Evolutionary conservation across 352 stramenopile genomes (phyloP).

Genomic region (Phytophthora ohioensis): DNA sequence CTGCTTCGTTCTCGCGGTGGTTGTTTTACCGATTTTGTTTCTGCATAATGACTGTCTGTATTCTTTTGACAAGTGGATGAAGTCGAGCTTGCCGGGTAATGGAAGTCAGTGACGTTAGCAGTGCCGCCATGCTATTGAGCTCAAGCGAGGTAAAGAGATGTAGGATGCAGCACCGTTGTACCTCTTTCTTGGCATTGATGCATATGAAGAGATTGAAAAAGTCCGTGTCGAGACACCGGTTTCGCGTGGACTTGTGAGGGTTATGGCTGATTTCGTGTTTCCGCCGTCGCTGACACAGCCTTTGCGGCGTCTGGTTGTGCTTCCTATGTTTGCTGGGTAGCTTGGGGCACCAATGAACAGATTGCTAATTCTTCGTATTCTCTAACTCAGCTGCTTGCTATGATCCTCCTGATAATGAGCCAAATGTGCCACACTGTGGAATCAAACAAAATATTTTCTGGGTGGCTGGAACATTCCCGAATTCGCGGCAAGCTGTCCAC

Average conservation of each 20-base stretch:
- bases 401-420: constrained; percentile 36
- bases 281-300: neutral
- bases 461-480: neutral
- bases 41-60: constrained; percentile 28
- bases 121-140: constrained; percentile 8
- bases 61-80: constrained; percentile 22
- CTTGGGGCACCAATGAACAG: constrained; percentile 14
- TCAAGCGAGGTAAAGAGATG: neutral
- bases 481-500: constrained; percentile 13
- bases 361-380: constrained; percentile 40
- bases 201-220: constrained; percentile 42
- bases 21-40: constrained; percentile 39
- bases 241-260: constrained; percentile 12
- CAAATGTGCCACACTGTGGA: constrained; percentile 40
- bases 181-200: constrained; percentile 46
- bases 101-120: neutral
- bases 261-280: neutral
- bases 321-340: constrained; percentile 24
- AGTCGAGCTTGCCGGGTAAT: constrained; percentile 14
- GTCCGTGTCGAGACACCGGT: constrained; percentile 8
- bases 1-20: constrained; percentile 37
- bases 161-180: constrained; percentile 19
- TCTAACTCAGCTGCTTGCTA: constrained; percentile 26
- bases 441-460: constrained; percentile 12
- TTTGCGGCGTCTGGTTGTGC: constrained; percentile 1